phyloP scores from a whole-genome alignment of 371 early-diverging fungal species.

The Aphelidium insulamus region DNA sequence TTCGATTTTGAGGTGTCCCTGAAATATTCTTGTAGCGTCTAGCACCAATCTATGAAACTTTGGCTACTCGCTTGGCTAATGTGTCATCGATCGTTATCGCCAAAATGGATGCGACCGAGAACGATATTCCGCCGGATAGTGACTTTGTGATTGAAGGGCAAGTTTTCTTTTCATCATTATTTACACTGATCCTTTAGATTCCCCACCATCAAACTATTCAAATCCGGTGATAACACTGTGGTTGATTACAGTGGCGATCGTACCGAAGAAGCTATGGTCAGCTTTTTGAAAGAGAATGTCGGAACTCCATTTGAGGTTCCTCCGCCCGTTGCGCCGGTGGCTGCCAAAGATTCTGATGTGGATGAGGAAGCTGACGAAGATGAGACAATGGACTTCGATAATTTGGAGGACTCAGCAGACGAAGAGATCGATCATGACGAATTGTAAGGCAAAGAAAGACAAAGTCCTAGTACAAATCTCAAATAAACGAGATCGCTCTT shows the following conservation, averaged over 20 bases:
- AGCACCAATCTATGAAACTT: no score
- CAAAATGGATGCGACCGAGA: constrained; percentile 87
- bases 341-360: constrained; percentile 4
- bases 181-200: no score
- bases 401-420: no score
- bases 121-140: constrained; percentile 62
- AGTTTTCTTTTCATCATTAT: no score
- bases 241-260: constrained; percentile 72
- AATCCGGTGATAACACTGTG: constrained; percentile 53
- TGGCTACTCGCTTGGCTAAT: no score
- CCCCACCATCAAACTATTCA: constrained; percentile 85
- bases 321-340: constrained; percentile 2
- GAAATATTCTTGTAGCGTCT: no score
- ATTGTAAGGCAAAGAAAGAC: constrained; percentile 5
- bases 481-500: no score
- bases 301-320: constrained; percentile 13
- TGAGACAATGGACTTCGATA: no score
- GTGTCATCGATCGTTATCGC: constrained; percentile 60
- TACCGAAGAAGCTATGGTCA: constrained; percentile 38
- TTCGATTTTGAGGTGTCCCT: no score
- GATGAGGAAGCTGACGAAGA: constrained; percentile 1
- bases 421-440: constrained; percentile 5
- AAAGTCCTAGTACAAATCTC: no score
- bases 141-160: constrained; percentile 52
- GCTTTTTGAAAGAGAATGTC: constrained; percentile 46